Conservation (phyloP, 352 stramenopile species). For the Globisporangium lucens region DNA sequence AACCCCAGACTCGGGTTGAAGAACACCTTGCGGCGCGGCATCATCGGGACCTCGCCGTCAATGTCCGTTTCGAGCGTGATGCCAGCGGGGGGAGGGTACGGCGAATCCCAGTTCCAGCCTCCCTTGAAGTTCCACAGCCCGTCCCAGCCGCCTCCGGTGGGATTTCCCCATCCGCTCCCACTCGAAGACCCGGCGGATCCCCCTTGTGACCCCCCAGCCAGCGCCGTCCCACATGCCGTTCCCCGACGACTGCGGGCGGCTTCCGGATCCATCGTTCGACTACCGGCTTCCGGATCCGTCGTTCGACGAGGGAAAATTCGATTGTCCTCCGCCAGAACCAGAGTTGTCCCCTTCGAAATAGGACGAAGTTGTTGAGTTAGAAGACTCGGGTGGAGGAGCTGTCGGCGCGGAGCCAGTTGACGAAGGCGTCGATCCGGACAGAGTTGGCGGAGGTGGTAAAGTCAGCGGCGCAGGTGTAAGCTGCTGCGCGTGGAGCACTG, state of each 20-base stretch:
- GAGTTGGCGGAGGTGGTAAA: neutral
- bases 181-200: neutral
- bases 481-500: neutral
- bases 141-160: neutral
- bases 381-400: neutral
- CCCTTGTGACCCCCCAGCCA: neutral
- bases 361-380: neutral
- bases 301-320: neutral
- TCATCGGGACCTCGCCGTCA: slow-evolving; percentile 1
- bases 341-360: neutral
- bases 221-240: neutral
- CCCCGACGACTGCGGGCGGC: neutral
- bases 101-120: slow-evolving; percentile 10
- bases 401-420: neutral
- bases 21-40: slow-evolving; percentile 5
- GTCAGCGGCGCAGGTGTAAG: neutral
- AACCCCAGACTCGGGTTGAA: neutral
- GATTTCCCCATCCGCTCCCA: neutral
- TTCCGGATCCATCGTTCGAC: neutral
- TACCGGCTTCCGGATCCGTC: neutral
- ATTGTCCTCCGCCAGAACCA: neutral
- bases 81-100: neutral
- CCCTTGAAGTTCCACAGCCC: slow-evolving; percentile 1
- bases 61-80: slow-evolving; percentile 4
- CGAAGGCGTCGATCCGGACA: neutral